Conservation (phyloP, 331 rosid species). For the Erythrophleum ivorense region DNA sequence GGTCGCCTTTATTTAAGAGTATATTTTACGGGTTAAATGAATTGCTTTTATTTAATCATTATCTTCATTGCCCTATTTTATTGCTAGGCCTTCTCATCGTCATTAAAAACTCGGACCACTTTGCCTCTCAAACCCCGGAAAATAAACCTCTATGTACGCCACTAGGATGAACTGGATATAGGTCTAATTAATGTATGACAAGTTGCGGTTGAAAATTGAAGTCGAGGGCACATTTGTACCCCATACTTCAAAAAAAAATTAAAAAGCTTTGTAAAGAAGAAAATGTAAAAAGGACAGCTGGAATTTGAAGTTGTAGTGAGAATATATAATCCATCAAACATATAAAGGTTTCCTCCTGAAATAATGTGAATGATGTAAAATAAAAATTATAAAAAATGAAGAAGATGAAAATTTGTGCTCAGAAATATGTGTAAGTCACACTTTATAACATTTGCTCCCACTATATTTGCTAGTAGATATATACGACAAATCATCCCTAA, state of each 20-base stretch:
- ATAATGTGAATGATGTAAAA: no score
- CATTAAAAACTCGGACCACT: slow-evolving; percentile 47
- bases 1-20: not conserved
- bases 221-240: no score
- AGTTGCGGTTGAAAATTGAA: no score
- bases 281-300: not conserved
- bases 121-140: slow-evolving; percentile 12
- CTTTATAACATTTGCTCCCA: no score
- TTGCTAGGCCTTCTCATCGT: slow-evolving; percentile 34
- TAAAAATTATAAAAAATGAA: no score
- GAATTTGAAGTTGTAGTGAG: not conserved
- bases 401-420: no score
- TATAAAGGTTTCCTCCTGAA: no score
- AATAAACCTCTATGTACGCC: slow-evolving; percentile 12
- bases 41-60: slow-evolving; percentile 18
- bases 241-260: no score
- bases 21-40: not conserved
- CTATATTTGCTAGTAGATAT: no score
- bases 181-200: no score
- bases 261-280: not conserved
- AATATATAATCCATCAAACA: not conserved
- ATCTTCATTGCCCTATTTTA: slow-evolving; percentile 2
- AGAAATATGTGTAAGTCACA: no score
- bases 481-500: no score
- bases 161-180: not conserved